Base-by-base conservation (phyloP, 2,329 filamentous ascomycete species). In the Rasamsonia emersonii region DNA sequence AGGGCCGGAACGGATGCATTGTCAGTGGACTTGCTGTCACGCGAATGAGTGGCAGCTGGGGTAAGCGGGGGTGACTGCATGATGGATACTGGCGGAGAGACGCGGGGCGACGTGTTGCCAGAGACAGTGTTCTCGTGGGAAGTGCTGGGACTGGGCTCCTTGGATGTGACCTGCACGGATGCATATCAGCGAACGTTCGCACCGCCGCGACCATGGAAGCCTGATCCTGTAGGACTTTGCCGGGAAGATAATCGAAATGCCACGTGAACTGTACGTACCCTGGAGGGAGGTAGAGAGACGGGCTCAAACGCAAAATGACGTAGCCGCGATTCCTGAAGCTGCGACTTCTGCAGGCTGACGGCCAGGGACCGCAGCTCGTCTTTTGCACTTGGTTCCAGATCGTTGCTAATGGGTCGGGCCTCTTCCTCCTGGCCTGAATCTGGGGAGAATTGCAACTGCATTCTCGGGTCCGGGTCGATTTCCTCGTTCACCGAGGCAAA, bases 61-160 rank as follows among this genome's bases (percentile, higher is more conserved):
- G 88, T 95, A 32, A 96, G 71, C 24, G 86, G 86, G 43, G 89
- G 89, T 8, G 88, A 93, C 46, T 89, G 82, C 62, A 93, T 74
- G 36, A 81, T 75, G 37, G 79, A 76, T 26, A 73, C 65, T 39
- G 73, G 71, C 38, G 83, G 80, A 42, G 79, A 82, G 24, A 76
- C 65, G 52, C 70, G 71, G 18, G 81, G 78, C 36, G 81, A 86
- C 39, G 73, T 70, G 45, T 70, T 73, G 37, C 67, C 67, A 32
- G 78, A 78, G 41, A 80, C 78, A 41, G 62, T 75, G 31, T 77
- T 79, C 33, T 60, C 57, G 36, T 53, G 53, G 28, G 48, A 51
- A 32, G 78, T 80, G 24, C 75, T 68, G 38, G 75, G 71, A 49
- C 76, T 81, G 34, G 77, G 66, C 32, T 78, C 76, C 42, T 55